Evolutionary conservation across 2,329 filamentous ascomycete species (phyloP), one percentile per base, ranked within the genome.

Genomic region (Xylaria arbuscula): DNA sequence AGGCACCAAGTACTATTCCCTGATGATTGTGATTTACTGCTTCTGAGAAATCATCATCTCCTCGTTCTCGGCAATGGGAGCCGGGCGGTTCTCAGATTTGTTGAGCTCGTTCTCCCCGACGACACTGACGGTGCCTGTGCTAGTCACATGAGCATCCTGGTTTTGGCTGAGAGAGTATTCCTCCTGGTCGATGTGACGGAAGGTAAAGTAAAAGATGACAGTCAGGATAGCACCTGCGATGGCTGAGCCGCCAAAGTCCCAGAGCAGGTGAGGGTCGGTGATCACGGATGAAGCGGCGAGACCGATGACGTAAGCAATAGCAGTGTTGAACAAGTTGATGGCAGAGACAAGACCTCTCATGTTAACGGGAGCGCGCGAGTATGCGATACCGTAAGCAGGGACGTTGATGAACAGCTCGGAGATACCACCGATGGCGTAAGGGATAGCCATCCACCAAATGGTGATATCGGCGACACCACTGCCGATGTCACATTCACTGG

Each of bases 361-460:
- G 74, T 86, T 86, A 58, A 80, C 76, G 2, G 84, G 84, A 0
- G 84, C 82, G 10, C 83, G 81, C 1, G 84, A 82, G 75, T 86
- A 87, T 1, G 85, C 85, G 66, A 87, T 83, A 67, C 83, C 84
- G 74, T 83, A 86, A 1, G 84, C 84, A 0, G 83, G 83, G 2
- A 85, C 83, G 74, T 85, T 85, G 73, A 84, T 77, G 72, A 85
- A 84, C 22, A 92, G 80, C 61, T 83, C 82, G 2, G 81, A 81
- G 51, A 91, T 80, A 40, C 88, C 85, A 6, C 80, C 77, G 0
- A 81, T 76, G 6, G 88, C 84, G 70, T 84, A 87, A 6, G 83
- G 81, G 7, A 89, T 80, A 1, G 84, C 86, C 73, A 90, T 83
- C 77, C 84, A 89, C 80, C 90, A 87, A 54, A 86, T 84, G 50